Evolutionary conservation across 805 yeast species (phyloP), one percentile per base, ranked within the genome.

Genomic region (Candida methanosorbosa): DNA sequence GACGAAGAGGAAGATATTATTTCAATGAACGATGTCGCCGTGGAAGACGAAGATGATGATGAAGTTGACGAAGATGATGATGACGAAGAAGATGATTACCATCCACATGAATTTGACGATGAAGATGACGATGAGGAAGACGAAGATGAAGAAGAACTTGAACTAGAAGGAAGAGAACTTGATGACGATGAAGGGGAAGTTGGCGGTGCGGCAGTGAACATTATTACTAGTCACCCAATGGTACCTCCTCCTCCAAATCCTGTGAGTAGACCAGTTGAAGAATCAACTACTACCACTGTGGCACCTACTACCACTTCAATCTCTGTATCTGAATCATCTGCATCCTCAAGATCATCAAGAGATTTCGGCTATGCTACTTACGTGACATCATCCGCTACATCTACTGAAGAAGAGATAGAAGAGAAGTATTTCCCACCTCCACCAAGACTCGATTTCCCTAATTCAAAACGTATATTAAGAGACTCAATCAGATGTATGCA

Each of bases 401-500:
- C 32, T 7, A 28, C 17, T 15, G 32, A 29, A 4, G 25, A 21
- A 29, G 29, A 27, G 16, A 16, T 11, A 17, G n/a, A 25, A 25
- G n/a, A 5, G 5, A 23, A 8, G 5, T 5, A 12, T 7, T 5
- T 12, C 5, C 5, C 6, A 25, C 15, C 4, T 25, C 27, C 7
- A 14, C 18, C n/a, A 6, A 27, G 11, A 17, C 11, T 4, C 12
- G 21, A 27, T 27, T 24, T 42, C 12, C 54, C 55, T 2, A 38
- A 54, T 3, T 39, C 46, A 8, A 43, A 53, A 20, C 55, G 53
- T 29, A 34, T 53, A 3, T 22, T 57, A 25, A 40, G 57, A 16
- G 63, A 60, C 38, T 46, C 59, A 5, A 42, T 60, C 5, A 35
- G 63, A 13, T 60, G 65, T 36, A 59, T 60, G 54, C 42, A 52